Conservation (phyloP, 768 basidiomycete species). For the Termitomyces sp. region DNA sequence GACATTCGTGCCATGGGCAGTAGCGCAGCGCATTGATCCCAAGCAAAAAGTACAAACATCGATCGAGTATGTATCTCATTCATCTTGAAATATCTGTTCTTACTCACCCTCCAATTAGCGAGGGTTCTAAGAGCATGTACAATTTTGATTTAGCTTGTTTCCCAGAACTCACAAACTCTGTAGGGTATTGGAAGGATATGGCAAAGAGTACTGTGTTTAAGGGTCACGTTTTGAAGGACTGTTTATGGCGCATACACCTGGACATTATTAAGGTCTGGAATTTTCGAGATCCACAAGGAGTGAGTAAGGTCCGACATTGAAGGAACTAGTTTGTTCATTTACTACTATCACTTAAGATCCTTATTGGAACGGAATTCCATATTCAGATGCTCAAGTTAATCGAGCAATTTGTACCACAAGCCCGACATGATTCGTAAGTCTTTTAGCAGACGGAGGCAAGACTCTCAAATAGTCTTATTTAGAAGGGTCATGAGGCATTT, state of each 20-base stretch:
- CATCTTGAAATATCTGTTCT: no score
- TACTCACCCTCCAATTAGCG: not conserved
- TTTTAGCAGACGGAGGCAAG: not conserved
- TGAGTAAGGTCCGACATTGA: not conserved
- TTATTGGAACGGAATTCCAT: not conserved
- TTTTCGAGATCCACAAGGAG: not conserved
- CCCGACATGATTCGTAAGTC: not conserved
- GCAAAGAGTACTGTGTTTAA: not conserved
- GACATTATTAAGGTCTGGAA: constrained; percentile 1
- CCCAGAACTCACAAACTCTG: not conserved
- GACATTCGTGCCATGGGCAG: constrained; percentile 1
- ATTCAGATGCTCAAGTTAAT: not conserved
- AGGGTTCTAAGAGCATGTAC: not conserved
- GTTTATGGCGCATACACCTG: constrained; percentile 1
- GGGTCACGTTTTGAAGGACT: not conserved
- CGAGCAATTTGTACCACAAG: not conserved
- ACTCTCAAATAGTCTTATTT: not conserved
- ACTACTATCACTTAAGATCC: not conserved
- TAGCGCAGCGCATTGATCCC: constrained; percentile 2
- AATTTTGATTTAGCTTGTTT: not conserved
- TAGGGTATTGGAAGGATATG: constrained; percentile 3
- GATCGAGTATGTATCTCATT: not conserved
- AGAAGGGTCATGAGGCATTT: not conserved
- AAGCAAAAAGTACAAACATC: not conserved
- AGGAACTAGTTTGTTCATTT: no score